Conservation (phyloP, 1,284 basidiomycete genomes). For the Phlebopus sp. region DNA sequence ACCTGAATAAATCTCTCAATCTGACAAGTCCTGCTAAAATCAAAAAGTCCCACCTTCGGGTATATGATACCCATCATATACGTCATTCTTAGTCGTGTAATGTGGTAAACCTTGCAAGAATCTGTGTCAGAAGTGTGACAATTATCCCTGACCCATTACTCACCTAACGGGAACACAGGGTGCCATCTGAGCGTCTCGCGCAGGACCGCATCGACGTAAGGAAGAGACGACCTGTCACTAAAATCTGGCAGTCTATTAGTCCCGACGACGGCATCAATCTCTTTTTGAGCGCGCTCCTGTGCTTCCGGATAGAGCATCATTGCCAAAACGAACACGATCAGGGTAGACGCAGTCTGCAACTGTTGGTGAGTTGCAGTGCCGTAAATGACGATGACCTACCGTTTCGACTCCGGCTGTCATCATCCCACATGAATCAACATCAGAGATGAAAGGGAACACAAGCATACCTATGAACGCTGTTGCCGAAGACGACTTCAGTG, state of each 20-base stretch:
- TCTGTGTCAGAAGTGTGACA: not conserved
- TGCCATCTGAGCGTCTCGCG: slow-evolving; percentile 41
- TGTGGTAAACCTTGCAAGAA: slow-evolving; percentile 26
- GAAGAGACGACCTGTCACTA: slow-evolving; percentile 36
- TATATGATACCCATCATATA: slow-evolving; percentile 27
- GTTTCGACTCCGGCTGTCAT: slow-evolving; percentile 30
- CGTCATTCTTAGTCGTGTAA: slow-evolving; percentile 22
- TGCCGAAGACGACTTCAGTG: slow-evolving; percentile 30
- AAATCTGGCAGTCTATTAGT: slow-evolving; percentile 39
- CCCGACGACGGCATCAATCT: slow-evolving; percentile 41
- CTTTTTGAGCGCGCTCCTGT: slow-evolving; percentile 38
- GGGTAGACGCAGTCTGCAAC: slow-evolving; percentile 29
- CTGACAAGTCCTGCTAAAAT: not conserved
- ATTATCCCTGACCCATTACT: slow-evolving; percentile 2
- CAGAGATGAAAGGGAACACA: not conserved
- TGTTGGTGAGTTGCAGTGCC: slow-evolving; percentile 3
- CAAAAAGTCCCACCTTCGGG: slow-evolving; percentile 21
- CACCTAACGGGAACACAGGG: slow-evolving; percentile 32
- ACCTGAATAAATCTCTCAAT: slow-evolving; percentile 22
- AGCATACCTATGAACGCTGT: slow-evolving; percentile 33
- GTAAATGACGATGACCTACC: slow-evolving; percentile 11
- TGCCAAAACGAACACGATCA: slow-evolving; percentile 35
- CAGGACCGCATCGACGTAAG: slow-evolving; percentile 39
- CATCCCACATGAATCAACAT: slow-evolving; percentile 6
- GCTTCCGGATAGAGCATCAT: slow-evolving; percentile 40